These are phyloP conservation scores for Neonectria sp. DNA, from an alignment of 2,329 filamentous ascomycete genomes.

Conservation along the genomic window DNA sequence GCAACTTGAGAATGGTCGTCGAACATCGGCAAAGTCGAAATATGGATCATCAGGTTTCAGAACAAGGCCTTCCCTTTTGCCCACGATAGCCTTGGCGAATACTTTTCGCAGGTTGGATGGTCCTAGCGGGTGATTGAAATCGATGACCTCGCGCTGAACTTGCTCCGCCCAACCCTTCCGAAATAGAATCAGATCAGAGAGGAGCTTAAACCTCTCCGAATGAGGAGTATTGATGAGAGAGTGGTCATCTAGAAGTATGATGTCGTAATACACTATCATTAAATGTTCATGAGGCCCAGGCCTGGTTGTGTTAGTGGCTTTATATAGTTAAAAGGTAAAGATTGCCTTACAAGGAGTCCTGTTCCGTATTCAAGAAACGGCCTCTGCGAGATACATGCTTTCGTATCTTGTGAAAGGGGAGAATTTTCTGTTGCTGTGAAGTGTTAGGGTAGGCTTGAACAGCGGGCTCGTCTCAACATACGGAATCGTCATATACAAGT, in stretches of 20 bases:
- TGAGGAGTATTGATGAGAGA: conserved; percentile 68
- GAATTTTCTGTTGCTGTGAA: conserved; percentile 69
- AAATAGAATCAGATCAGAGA: conserved; percentile 68
- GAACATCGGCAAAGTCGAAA: conserved; percentile 67
- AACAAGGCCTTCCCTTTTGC: conserved; percentile 83
- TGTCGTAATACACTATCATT: conserved; percentile 75
- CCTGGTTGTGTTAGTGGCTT: conserved; percentile 52
- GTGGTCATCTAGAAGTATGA: conserved; percentile 67
- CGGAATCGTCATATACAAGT: conserved; percentile 80
- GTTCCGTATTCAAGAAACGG: conserved; percentile 74
- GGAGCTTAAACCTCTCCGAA: conserved; percentile 71
- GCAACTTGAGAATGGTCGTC: conserved; percentile 58
- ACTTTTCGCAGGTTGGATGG: conserved; percentile 70
- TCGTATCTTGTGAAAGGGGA: conserved; percentile 86
- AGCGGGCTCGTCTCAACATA: conserved; percentile 41
- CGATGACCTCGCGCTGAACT: conserved; percentile 76
- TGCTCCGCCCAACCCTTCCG: conserved; percentile 76
- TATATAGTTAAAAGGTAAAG: too few species aligned
- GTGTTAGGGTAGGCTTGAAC: conserved; percentile 27
- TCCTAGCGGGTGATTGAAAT: conserved; percentile 71
- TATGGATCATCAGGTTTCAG: conserved; percentile 87
- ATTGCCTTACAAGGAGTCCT: conserved; percentile 75
- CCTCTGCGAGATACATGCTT: conserved; percentile 85
- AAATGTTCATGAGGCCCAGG: conserved; percentile 67
- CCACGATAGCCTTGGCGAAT: conserved; percentile 78